phyloP scores from a whole-genome alignment of 768 basidiomycete species.

The Phanerodontia chrysosporium region DNA sequence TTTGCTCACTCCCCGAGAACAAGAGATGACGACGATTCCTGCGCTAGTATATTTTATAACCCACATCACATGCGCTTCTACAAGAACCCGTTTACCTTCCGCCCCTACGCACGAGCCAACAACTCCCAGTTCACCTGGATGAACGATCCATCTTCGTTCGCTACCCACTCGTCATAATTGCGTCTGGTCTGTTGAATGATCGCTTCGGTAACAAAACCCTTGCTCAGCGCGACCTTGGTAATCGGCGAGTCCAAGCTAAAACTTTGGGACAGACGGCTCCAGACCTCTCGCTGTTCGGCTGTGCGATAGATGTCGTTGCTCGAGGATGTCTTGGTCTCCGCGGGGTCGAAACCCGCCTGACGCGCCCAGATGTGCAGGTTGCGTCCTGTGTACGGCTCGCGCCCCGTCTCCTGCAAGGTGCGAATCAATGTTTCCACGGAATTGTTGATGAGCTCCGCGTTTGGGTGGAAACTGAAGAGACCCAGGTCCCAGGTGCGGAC shows the following conservation, averaged over 20 bases:
- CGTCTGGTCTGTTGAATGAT: background rate
- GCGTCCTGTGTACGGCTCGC: slow-evolving; percentile 37
- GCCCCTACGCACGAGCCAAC: background rate
- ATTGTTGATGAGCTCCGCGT: background rate
- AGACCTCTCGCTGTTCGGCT: slow-evolving; percentile 33
- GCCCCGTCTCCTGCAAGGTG: slow-evolving; percentile 15
- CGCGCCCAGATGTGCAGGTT: slow-evolving; percentile 34
- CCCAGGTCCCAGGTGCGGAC: background rate
- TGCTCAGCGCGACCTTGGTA: no score
- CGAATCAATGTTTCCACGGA: background rate
- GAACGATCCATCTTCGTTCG: slow-evolving; percentile 4
- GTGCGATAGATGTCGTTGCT: slow-evolving; percentile 35
- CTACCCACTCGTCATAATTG: background rate
- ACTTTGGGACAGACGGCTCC: slow-evolving; percentile 14
- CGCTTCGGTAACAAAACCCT: background rate
- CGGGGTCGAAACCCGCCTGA: slow-evolving; percentile 30
- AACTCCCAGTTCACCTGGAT: background rate
- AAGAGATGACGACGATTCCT: no score
- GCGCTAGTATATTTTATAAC: no score
- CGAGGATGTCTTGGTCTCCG: slow-evolving; percentile 23
- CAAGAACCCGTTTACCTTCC: no score
- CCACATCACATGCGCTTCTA: no score
- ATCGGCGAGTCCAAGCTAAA: no score
- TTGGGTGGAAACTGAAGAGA: background rate
- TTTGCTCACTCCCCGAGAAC: no score